These are phyloP conservation scores for Eleusine indica DNA, from an alignment of 176 grass and related monocot genomes.

Conservation along the genomic window DNA sequence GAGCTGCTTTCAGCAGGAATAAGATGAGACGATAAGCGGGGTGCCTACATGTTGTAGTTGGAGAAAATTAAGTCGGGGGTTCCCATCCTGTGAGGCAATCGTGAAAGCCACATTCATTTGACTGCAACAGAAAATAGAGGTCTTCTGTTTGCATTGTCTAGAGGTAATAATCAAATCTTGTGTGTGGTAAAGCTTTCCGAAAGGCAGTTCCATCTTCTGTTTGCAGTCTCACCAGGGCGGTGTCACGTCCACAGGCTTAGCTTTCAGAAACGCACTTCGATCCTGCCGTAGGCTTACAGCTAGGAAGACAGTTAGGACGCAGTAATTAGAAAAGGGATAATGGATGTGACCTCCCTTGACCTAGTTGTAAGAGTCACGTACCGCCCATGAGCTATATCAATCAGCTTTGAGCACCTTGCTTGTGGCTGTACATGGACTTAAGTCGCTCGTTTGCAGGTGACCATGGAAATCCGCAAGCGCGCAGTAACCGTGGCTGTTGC, in stretches of 20 bases:
- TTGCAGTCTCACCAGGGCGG: background rate
- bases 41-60: background rate
- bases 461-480: background rate
- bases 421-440: background rate
- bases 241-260: background rate
- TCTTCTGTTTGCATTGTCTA: background rate
- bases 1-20: background rate
- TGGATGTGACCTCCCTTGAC: conserved; percentile 20
- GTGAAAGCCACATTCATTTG: background rate
- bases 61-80: background rate
- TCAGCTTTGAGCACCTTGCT: background rate
- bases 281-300: background rate
- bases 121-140: background rate
- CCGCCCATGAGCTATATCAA: background rate
- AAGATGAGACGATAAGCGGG: background rate
- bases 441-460: background rate
- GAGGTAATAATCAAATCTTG: background rate
- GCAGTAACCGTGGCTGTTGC: background rate
- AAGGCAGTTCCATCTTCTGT: background rate
- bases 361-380: conserved; percentile 28
- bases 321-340: background rate
- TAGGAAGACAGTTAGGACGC: background rate
- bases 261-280: background rate
- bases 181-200: background rate
- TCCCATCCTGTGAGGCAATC: background rate